Evolutionary conservation across 805 yeast genomes (phyloP).

Genomic region (Jamesozyma jinghongensis): DNA sequence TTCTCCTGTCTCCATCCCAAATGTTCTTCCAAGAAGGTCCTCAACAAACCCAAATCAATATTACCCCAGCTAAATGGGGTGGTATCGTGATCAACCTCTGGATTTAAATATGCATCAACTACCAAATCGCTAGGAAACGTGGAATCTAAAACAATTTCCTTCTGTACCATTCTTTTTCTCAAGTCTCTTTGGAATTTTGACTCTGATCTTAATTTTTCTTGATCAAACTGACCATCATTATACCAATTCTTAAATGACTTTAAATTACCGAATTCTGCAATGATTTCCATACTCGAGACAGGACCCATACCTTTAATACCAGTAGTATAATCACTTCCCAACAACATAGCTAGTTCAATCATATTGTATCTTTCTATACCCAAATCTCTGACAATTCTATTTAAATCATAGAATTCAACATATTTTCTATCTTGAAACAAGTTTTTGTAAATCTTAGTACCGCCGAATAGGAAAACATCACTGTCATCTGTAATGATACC

Average conservation of each 20-base stretch:
- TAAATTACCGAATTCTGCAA: conserved; percentile 67
- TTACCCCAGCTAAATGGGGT: conserved; percentile 83
- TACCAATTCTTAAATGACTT: conserved; percentile 35
- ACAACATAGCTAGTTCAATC: conserved; percentile 70
- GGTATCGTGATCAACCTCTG: conserved; percentile 76
- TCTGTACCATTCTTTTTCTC: conserved; percentile 42
- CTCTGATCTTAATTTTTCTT: conserved; percentile 34
- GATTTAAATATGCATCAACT: conserved; percentile 61
- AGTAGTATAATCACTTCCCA: conserved; percentile 93
- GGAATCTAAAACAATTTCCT: conserved; percentile 49
- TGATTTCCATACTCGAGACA: conserved; percentile 78
- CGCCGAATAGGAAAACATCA: conserved; percentile 92
- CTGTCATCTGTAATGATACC: conserved; percentile 97
- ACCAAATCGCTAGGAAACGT: conserved; percentile 66
- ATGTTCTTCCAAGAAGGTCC: conserved; percentile 56
- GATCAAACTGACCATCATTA: conserved; percentile 34
- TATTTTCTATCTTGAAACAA: conserved; percentile 90
- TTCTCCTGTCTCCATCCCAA: conserved; percentile 74
- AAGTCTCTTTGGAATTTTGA: conserved; percentile 48
- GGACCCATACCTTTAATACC: conserved; percentile 94
- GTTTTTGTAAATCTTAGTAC: conserved; percentile 72
- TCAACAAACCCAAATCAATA: conserved; percentile 72
- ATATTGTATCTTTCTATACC: conserved; percentile 57
- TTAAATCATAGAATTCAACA: conserved; percentile 71
- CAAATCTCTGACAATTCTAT: conserved; percentile 49